A percentile compares a stretch with the other conserved stretches of the same genome.
Conservation (phyloP, 306 rosid genomes). For the Begonia loranthoides region DNA sequence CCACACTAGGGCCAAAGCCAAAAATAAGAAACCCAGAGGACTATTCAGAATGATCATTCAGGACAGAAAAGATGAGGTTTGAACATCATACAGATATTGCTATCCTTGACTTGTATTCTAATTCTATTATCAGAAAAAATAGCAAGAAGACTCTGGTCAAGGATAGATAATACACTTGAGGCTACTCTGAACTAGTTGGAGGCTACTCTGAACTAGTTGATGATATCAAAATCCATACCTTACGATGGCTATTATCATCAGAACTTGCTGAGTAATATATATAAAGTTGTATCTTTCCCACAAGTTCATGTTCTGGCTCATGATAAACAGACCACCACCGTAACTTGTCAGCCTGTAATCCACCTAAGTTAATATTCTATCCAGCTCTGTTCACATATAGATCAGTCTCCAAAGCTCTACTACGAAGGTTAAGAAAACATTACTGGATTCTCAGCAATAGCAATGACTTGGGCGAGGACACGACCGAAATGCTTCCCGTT, state of each 20-base stretch:
- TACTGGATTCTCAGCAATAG: constrained; percentile 81
- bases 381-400: background rate
- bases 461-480: constrained; percentile 68
- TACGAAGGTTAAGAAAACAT: constrained; percentile 11
- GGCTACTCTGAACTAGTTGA: background rate
- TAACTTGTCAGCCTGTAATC: constrained; percentile 78
- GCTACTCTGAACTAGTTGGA: background rate
- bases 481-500: constrained; percentile 78
- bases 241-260: constrained; percentile 67
- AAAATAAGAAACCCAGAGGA: background rate
- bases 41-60: too few species aligned
- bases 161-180: constrained; percentile 1
- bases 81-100: too few species aligned
- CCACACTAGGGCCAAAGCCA: constrained; percentile 46
- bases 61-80: too few species aligned
- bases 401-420: background rate
- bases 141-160: constrained; percentile 3
- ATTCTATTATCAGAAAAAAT: constrained; percentile 1
- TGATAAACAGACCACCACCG: constrained; percentile 88
- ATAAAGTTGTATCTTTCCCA: constrained; percentile 77
- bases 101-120: background rate
- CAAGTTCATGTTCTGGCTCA: constrained; percentile 74
- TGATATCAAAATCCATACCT: constrained; percentile 31
- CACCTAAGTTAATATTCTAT: constrained; percentile 19
- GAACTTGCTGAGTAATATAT: constrained; percentile 58